These are phyloP conservation scores for Mycena vitilis DNA, from an alignment of 768 basidiomycete genomes.

Conservation along the genomic window DNA sequence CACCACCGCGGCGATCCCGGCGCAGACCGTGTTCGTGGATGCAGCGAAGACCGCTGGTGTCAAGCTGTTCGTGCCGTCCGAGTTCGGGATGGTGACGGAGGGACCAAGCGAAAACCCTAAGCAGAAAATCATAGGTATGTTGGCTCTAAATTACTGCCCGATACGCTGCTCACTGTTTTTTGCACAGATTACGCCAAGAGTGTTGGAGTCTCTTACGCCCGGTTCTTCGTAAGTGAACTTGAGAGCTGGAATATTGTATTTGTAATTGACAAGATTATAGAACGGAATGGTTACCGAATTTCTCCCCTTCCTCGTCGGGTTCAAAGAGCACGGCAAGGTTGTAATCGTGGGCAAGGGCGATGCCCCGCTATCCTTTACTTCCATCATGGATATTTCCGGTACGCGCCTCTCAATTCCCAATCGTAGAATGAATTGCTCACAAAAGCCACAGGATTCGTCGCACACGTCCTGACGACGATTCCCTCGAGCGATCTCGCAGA, in stretches of 20 bases:
- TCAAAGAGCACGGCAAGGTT: conserved; percentile 29
- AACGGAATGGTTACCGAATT: conserved; percentile 40
- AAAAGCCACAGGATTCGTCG: conserved; percentile 46
- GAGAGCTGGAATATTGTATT: too few species aligned
- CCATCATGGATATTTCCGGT: conserved; percentile 39
- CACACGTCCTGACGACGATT: conserved; percentile 47
- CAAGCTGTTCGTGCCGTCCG: conserved; percentile 11
- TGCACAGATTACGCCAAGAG: conserved; percentile 27
- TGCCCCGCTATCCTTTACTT: conserved; percentile 40
- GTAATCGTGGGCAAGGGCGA: conserved; percentile 38
- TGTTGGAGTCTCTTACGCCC: conserved; percentile 34
- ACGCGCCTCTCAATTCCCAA: neutral
- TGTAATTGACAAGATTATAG: conserved; percentile 11
- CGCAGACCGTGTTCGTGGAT: conserved; percentile 41
- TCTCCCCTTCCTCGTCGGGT: conserved; percentile 39
- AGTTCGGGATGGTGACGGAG: conserved; percentile 8
- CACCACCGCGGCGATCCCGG: conserved; percentile 31
- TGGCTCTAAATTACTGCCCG: neutral
- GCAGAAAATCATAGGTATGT: conserved; percentile 18
- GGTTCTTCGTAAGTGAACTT: conserved; percentile 38
- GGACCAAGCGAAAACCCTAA: conserved; percentile 13
- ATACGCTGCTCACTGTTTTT: too few species aligned
- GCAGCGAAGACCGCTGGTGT: conserved; percentile 41
- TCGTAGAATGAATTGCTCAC: neutral
- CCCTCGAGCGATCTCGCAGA: conserved; percentile 42